Evolutionary conservation across 2,329 filamentous ascomycete species (phyloP), one percentile per base, ranked within the genome.

Genomic region (Claviceps arundinis): DNA sequence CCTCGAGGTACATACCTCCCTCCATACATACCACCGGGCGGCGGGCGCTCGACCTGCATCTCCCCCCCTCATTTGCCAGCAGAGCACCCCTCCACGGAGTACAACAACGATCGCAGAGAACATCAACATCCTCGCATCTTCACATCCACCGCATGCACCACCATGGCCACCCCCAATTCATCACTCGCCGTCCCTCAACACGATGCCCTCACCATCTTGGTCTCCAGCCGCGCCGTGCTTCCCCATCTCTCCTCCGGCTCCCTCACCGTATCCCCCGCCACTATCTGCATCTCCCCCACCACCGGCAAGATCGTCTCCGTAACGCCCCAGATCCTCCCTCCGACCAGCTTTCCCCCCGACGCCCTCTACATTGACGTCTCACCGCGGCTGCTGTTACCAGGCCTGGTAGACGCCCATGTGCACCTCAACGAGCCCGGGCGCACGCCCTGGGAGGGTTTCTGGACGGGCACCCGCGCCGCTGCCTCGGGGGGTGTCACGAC

Each of bases 391-490:
- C 74, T 98, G 41, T 76, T 97, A 37, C 93, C 93, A 0, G 93
- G 93, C 19, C 75, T 98, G 34, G 91, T 98, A 17, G 93, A 98
- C 66, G 91, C 93, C 38, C 93, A 98, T 67, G 93, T 98, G 40
- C 93, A 98, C 71, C 80, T 97, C 60, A 97, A 97, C 64, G 93
- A 98, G 71, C 93, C 93, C 0, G 93, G 93, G 43, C 81, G 93
- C 53, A 96, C 91, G 50, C 91, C 96, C 78, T 97, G 93, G 93
- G 93, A 98, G 65, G 93, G 93, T 11, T 98, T 98, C 74, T 87
- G 85, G 73, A 96, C 90, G 0, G 93, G 93, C 48, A 97, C 93
- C 24, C 80, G 87, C 60, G 93, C 93, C 37, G 93, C 93, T 4
- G 93, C 93, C 11, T 94, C 91, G 60, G 93, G 93, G 42, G 93